These are phyloP conservation scores for Candida coquimbonensis DNA, from an alignment of 805 yeast species.

Conservation along the genomic window DNA sequence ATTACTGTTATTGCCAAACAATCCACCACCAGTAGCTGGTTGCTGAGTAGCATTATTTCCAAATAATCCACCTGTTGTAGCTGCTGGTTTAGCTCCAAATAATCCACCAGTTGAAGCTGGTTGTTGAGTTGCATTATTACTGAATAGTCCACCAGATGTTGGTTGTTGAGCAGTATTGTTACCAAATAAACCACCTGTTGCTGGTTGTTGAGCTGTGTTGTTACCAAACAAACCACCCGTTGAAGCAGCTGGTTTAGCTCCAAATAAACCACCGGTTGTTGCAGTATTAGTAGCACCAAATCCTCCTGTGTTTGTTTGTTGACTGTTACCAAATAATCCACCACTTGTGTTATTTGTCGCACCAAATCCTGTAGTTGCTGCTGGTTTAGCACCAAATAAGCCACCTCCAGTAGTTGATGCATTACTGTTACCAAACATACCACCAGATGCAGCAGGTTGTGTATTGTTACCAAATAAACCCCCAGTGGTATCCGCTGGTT, in stretches of 20 bases:
- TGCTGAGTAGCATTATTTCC: slow-evolving; percentile 24
- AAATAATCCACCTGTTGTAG: slow-evolving; percentile 27
- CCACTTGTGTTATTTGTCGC: slow-evolving; percentile 17
- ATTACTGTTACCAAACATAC: slow-evolving; percentile 22
- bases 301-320: slow-evolving; percentile 15
- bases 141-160: slow-evolving; percentile 31
- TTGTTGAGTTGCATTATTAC: slow-evolving; percentile 20
- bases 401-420: slow-evolving; percentile 16
- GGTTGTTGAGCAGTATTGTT: slow-evolving; percentile 12
- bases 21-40: slow-evolving; percentile 25
- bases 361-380: slow-evolving; percentile 1
- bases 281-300: slow-evolving; percentile 16
- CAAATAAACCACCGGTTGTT: slow-evolving; percentile 4
- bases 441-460: slow-evolving; percentile 2
- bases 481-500: slow-evolving; percentile 4
- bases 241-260: slow-evolving; percentile 16
- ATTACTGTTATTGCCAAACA: slow-evolving; percentile 32
- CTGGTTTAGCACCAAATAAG: slow-evolving; percentile 18
- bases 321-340: slow-evolving; percentile 26
- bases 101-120: slow-evolving; percentile 22
- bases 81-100: slow-evolving; percentile 17
- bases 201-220: slow-evolving; percentile 14
- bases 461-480: slow-evolving; percentile 10
- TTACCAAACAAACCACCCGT: slow-evolving; percentile 8
- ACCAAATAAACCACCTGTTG: slow-evolving; percentile 33